These are phyloP conservation scores for Rhodotorula sp. DNA, from an alignment of 1,284 basidiomycete genomes.

Conservation along the genomic window DNA sequence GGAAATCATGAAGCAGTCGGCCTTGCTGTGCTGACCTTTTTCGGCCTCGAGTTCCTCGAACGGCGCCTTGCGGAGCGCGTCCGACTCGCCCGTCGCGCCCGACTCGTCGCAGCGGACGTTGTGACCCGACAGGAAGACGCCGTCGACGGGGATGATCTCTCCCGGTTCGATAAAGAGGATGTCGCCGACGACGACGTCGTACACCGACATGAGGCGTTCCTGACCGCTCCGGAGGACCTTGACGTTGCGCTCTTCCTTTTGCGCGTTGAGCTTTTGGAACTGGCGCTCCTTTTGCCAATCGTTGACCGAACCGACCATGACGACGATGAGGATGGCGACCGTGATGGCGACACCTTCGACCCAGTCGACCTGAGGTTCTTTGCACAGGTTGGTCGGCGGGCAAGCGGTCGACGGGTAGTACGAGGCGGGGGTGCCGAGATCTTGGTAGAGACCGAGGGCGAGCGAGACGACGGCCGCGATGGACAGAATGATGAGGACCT, in stretches of 20 bases:
- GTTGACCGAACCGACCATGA: conserved; percentile 81
- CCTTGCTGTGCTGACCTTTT: conserved; percentile 57
- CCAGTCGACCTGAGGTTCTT: conserved; percentile 67
- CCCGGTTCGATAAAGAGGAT: conserved; percentile 89
- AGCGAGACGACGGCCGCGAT: conserved; percentile 90
- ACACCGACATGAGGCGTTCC: conserved; percentile 77
- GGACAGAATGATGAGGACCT: conserved; percentile 71
- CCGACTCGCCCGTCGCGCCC: conserved; percentile 91
- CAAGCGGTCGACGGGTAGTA: conserved; percentile 53
- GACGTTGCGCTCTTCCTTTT: conserved; percentile 91
- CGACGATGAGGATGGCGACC: conserved; percentile 79
- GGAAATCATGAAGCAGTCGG: conserved; percentile 88
- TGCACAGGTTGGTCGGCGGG: conserved; percentile 42
- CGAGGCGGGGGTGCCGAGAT: conserved; percentile 64
- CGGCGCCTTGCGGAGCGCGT: conserved; percentile 83
- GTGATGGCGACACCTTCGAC: conserved; percentile 98
- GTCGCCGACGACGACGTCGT: conserved; percentile 92
- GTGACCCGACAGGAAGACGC: conserved; percentile 86
- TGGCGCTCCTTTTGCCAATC: conserved; percentile 98
- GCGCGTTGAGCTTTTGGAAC: conserved; percentile 86
- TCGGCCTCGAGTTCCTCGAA: conserved; percentile 68
- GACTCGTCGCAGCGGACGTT: conserved; percentile 96
- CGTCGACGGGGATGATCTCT: conserved; percentile 93
- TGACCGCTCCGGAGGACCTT: conserved; percentile 84
- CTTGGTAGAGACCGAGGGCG: conserved; percentile 79